A percentile compares a stretch with the other conserved stretches of the same genome.
These are phyloP conservation scores for Hippophae gyantsensis DNA, from an alignment of 306 rosid genomes.

Conservation along the genomic window DNA sequence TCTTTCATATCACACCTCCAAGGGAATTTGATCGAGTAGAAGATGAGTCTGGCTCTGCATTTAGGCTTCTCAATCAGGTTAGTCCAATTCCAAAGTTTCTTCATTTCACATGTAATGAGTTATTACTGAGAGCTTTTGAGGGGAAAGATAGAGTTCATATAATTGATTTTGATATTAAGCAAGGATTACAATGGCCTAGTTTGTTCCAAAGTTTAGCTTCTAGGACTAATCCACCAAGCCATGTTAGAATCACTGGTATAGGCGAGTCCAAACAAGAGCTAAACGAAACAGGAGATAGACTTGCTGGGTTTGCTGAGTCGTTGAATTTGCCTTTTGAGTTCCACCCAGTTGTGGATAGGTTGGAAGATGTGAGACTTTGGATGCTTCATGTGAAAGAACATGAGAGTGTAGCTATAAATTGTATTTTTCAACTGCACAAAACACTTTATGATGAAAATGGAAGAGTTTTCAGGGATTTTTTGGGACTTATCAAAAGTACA, in stretches of 20 bases:
- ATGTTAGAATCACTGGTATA: slow-evolving; percentile 78
- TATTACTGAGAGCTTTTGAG: slow-evolving; percentile 80
- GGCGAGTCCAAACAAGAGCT: slow-evolving; percentile 93
- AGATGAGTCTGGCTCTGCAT: slow-evolving; percentile 52
- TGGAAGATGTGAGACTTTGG: slow-evolving; percentile 96
- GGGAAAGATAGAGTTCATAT: slow-evolving; percentile 95
- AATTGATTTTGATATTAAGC: slow-evolving; percentile 86
- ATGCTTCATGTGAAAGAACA: slow-evolving; percentile 98
- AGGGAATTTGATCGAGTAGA: slow-evolving; percentile 72
- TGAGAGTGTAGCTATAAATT: slow-evolving; percentile 75
- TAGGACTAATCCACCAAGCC: slow-evolving; percentile 72
- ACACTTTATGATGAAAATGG: slow-evolving; percentile 55
- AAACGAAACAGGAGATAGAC: slow-evolving; percentile 85
- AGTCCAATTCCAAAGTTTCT: slow-evolving; percentile 82
- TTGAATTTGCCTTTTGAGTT: slow-evolving; percentile 83
- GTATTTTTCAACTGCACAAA: slow-evolving; percentile 80
- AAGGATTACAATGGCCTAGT: slow-evolving; percentile 97
- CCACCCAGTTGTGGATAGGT: slow-evolving; percentile 88
- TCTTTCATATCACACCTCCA: slow-evolving; percentile 65
- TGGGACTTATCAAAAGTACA: slow-evolving; percentile 80
- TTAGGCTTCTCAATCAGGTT: slow-evolving; percentile 74
- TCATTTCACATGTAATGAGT: slow-evolving; percentile 87
- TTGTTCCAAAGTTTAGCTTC: slow-evolving; percentile 85
- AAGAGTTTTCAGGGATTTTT: slow-evolving; percentile 64
- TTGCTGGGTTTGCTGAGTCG: slow-evolving; percentile 72